Evolutionary conservation across 176 grass and related monocot species (phyloP), one percentile per base, ranked within the genome.

Genomic region (Rhynchospora tenuis): DNA sequence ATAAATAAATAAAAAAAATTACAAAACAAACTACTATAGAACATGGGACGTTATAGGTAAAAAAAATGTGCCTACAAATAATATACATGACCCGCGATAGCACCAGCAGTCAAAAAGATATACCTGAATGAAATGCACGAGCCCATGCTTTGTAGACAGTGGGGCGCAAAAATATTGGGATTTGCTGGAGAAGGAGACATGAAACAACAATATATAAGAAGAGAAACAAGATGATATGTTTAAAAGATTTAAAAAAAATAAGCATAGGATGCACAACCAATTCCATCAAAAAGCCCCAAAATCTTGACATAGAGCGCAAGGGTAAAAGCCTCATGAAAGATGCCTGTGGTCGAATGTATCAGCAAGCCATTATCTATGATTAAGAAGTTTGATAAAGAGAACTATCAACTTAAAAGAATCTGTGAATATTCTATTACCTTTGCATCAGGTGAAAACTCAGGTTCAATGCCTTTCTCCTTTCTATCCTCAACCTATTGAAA

Each of bases 261-360:
- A 23, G 44, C 3, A 70, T 50, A 83, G 45, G n/a, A 76, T 5
- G 82, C 59, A 86, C 91, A 6, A 97, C 94, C 88, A 92, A 81
- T 90, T 84, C 86, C 86, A 94, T 97, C 71, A 97, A 89, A 74
- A 67, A 89, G 72, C 92, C 94, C 94, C 94, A 94, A 56, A 88
- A 83, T 69, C 94, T 84, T 42, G 94, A 97, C 66, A 97, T 88
- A 6, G 91, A 89, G 48, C 94, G 94, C 75, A 97, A 73, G 3
- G 94, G 94, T 56, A 97, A 81, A 86, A 94, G 59, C 85, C 87
- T 94, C 15, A 91, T 48, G 80, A 97, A 89, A 58, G 90, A 87
- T 88, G 94, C 94, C 88, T 97, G 84, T 5, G 79, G 85, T 50
- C 43, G 16, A 81, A 56, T 59, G 60, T 28, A 79, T 64, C 12